These are phyloP conservation scores for Fomitiporia mediterranea DNA, from an alignment of 1,284 basidiomycete species.

Conservation along the genomic window DNA sequence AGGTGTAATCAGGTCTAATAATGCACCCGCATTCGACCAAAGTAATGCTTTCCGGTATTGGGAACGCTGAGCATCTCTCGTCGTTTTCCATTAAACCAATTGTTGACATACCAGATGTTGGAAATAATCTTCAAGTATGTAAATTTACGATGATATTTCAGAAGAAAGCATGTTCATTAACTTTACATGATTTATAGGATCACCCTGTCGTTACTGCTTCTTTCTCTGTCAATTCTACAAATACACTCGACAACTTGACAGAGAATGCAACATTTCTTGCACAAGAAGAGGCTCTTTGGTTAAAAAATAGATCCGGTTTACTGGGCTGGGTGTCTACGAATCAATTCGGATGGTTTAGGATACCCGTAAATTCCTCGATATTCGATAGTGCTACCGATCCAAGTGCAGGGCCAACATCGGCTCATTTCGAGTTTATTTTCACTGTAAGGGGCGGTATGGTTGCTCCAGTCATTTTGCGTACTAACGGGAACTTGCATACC, in stretches of 20 bases:
- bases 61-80: neutral
- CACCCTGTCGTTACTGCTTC: slow-evolving; percentile 30
- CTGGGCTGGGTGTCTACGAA: slow-evolving; percentile 19
- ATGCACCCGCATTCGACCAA: slow-evolving; percentile 43
- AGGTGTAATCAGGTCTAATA: slow-evolving; percentile 31
- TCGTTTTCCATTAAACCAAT: slow-evolving; percentile 1
- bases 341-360: slow-evolving; percentile 29
- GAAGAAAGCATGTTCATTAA: neutral
- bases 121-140: slow-evolving; percentile 22
- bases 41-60: slow-evolving; percentile 17
- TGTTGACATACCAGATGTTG: slow-evolving; percentile 15
- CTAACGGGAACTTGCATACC: neutral
- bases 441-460: slow-evolving; percentile 3
- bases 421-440: slow-evolving; percentile 17
- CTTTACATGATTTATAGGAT: slow-evolving; percentile 24
- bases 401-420: slow-evolving; percentile 30
- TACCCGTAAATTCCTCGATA: slow-evolving; percentile 30
- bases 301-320: slow-evolving; percentile 26
- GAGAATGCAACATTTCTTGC: slow-evolving; percentile 25
- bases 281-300: slow-evolving; percentile 28
- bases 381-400: slow-evolving; percentile 32
- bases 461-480: neutral
- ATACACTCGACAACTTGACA: slow-evolving; percentile 26
- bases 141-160: slow-evolving; percentile 24
- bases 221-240: slow-evolving; percentile 31